Conservation (phyloP, 805 yeast species). For the Teunomyces funiuensis region DNA sequence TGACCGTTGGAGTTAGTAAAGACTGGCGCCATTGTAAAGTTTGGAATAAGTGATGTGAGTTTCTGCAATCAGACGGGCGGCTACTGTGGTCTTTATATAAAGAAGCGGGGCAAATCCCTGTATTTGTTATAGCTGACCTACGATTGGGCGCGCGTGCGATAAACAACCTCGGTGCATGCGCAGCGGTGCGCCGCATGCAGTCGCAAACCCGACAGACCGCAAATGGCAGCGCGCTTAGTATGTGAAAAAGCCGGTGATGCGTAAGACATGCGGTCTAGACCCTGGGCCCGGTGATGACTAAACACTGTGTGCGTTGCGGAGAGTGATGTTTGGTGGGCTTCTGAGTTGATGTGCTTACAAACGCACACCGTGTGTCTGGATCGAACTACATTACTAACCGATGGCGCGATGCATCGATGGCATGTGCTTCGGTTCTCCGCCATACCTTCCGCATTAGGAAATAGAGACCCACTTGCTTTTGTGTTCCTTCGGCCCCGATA, state of each 20-base stretch:
- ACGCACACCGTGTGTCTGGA: background rate
- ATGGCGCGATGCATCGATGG: no score
- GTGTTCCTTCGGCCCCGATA: background rate
- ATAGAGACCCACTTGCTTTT: background rate
- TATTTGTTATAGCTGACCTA: conserved; percentile 2
- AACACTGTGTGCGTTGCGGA: no score
- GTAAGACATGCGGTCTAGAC: no score
- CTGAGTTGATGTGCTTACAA: background rate
- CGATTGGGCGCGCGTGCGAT: conserved; percentile 3
- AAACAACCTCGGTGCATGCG: conserved; percentile 4
- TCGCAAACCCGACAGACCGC: background rate
- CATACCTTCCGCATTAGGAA: conserved; percentile 1
- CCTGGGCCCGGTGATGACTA: no score
- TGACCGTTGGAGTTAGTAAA: conserved; percentile 74
- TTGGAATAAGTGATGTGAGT: background rate
- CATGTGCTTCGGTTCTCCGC: conserved; percentile 5
- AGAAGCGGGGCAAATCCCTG: background rate
- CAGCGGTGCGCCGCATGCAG: background rate
- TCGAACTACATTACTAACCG: background rate
- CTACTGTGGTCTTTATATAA: conserved; percentile 1
- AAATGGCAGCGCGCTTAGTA: conserved; percentile 2
- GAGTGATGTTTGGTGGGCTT: no score
- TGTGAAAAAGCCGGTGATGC: no score
- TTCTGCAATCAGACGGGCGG: background rate
- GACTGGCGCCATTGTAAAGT: conserved; percentile 48